phyloP scores from a whole-genome alignment of 2,329 filamentous ascomycete species.

The Fusarium scirpi region DNA sequence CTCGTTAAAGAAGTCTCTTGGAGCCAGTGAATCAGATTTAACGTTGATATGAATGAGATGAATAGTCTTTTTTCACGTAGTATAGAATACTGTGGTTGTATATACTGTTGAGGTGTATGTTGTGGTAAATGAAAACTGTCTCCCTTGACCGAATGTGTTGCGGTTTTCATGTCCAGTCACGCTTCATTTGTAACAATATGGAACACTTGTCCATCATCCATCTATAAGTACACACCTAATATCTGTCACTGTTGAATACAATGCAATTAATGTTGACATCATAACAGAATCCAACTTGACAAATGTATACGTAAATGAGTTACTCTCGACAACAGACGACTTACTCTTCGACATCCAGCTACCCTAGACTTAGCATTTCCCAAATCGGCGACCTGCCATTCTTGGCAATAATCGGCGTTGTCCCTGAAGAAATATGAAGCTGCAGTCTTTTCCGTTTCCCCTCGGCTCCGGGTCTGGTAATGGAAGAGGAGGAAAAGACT shows the following conservation, averaged over 20 bases:
- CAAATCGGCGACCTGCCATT: conserved; percentile 4
- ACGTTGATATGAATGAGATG: neutral
- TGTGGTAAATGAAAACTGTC: neutral
- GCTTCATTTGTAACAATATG: neutral
- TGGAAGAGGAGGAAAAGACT: neutral
- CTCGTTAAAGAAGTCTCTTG: neutral
- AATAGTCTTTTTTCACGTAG: neutral
- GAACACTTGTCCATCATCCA: neutral
- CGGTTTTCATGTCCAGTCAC: fast-evolving
- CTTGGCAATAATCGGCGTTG: conserved; percentile 7
- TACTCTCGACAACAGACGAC: neutral
- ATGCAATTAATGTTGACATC: neutral
- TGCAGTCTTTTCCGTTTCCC: conserved; percentile 1
- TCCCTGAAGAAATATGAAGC: conserved; percentile 14
- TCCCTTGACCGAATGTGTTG: neutral
- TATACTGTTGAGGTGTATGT: neutral
- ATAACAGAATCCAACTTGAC: neutral
- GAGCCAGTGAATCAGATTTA: neutral
- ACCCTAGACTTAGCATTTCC: conserved; percentile 25
- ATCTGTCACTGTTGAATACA: neutral
- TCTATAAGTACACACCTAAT: neutral
- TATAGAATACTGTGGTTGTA: neutral
- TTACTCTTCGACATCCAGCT: neutral
- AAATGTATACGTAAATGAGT: neutral
- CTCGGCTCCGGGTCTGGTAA: neutral